Evolutionary conservation across 1,284 basidiomycete genomes (phyloP).

Genomic region (Leccinum subrobustum): DNA sequence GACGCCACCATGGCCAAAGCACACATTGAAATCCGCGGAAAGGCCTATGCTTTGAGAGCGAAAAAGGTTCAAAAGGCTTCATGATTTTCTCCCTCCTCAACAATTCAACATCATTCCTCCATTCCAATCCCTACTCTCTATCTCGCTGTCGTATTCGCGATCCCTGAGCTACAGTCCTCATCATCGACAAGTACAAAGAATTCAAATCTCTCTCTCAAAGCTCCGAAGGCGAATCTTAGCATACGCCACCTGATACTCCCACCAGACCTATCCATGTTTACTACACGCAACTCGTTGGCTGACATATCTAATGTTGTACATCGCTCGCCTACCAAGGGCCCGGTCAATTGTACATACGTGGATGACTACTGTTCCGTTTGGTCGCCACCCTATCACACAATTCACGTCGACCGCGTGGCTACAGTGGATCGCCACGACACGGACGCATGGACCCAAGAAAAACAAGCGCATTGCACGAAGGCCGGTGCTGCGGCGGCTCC

Average conservation of each 20-base stretch:
- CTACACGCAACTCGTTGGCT: constrained; percentile 3
- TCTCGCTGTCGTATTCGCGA: constrained; percentile 6
- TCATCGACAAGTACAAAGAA: constrained; percentile 3
- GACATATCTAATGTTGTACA: constrained; percentile 9
- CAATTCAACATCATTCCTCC: neutral
- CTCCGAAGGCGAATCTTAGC: neutral
- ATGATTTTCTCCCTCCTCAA: neutral
- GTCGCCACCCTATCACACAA: constrained; percentile 9
- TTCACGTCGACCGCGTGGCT: constrained; percentile 24
- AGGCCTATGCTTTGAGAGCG: constrained; percentile 5
- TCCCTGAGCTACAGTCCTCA: neutral
- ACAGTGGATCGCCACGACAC: constrained; percentile 27
- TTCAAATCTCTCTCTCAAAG: neutral
- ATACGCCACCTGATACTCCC: constrained; percentile 1
- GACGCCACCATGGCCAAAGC: constrained; percentile 23
- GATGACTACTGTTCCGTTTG: constrained; percentile 6
- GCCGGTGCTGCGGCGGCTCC: constrained; percentile 10
- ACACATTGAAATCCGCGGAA: constrained; percentile 2
- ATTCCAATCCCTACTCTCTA: neutral
- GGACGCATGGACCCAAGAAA: constrained; percentile 23
- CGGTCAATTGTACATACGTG: neutral
- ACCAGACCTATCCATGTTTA: neutral
- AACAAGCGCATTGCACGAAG: constrained; percentile 11
- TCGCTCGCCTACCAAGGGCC: neutral
- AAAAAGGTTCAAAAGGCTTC: constrained; percentile 25